A percentile compares a stretch with the other conserved stretches of the same genome.
These are phyloP conservation scores for Cyclotella choctawhatcheeana DNA, from an alignment of 108 stramenopile genomes.

Conservation along the genomic window DNA sequence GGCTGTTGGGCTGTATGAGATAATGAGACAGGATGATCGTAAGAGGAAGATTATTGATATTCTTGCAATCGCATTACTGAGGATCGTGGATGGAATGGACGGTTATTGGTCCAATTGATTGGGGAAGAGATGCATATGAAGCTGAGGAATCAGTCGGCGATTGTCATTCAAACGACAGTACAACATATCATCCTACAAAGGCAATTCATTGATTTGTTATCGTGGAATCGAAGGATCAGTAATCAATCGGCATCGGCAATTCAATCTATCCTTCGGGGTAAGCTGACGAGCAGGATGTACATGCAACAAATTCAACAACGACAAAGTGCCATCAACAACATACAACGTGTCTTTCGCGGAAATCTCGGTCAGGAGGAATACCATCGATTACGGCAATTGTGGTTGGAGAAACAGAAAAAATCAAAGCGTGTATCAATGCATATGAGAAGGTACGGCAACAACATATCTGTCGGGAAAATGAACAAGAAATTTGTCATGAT, in stretches of 20 bases:
- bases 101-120: slow-evolving; percentile 20
- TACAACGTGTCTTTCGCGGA: slow-evolving; percentile 38
- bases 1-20: slow-evolving; percentile 18
- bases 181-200: slow-evolving; percentile 13
- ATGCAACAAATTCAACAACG: slow-evolving; percentile 12
- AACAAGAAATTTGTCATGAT: background rate
- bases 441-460: slow-evolving; percentile 34
- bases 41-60: slow-evolving; percentile 24
- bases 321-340: slow-evolving; percentile 16
- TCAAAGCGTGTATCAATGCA: slow-evolving; percentile 46
- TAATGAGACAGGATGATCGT: slow-evolving; percentile 25
- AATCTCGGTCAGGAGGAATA: slow-evolving; percentile 11
- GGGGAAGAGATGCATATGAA: slow-evolving; percentile 21
- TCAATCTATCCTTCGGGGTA: slow-evolving; percentile 25
- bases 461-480: slow-evolving; percentile 1
- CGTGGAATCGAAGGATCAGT: slow-evolving; percentile 15
- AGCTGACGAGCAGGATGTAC: slow-evolving; percentile 12
- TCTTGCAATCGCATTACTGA: slow-evolving; percentile 34
- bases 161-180: slow-evolving; percentile 26
- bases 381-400: slow-evolving; percentile 11
- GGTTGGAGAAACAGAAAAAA: slow-evolving; percentile 26
- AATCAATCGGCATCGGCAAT: slow-evolving; percentile 35
- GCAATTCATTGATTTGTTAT: slow-evolving; percentile 12
- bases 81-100: slow-evolving; percentile 39
- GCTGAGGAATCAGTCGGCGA: slow-evolving; percentile 20